phyloP scores from a whole-genome alignment of 1,284 basidiomycete genomes.

The Malassezia caprae region DNA sequence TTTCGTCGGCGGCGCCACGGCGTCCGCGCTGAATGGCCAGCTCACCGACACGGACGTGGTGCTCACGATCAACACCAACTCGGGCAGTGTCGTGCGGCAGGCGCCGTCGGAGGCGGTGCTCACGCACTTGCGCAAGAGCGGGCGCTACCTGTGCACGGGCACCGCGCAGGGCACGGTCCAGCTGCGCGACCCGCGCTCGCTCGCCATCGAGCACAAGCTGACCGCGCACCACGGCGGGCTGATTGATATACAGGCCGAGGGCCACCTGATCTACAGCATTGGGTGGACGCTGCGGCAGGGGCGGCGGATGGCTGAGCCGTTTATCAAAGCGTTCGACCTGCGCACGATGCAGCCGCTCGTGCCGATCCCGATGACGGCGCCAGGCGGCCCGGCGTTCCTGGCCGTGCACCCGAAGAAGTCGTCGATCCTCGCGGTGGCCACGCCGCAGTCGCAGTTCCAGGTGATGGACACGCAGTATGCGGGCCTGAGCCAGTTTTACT shows the following conservation, averaged over 20 bases:
- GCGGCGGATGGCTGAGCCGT: conserved; percentile 75
- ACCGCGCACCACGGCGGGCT: conserved; percentile 47
- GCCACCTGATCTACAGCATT: conserved; percentile 39
- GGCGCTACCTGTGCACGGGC: conserved; percentile 29
- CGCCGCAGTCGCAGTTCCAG: conserved; percentile 77
- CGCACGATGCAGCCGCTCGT: conserved; percentile 68
- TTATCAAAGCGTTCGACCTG: conserved; percentile 85
- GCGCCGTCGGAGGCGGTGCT: conserved; percentile 36
- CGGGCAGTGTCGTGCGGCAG: conserved; percentile 32
- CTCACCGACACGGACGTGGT: conserved; percentile 27
- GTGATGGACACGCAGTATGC: conserved; percentile 71
- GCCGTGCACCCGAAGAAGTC: conserved; percentile 69
- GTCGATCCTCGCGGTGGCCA: conserved; percentile 68
- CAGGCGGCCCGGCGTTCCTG: conserved; percentile 76
- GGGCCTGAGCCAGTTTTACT: conserved; percentile 59
- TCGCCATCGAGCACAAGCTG: conserved; percentile 37
- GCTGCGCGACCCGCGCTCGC: conserved; percentile 41
- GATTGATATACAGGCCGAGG: conserved; percentile 44
- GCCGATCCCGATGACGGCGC: conserved; percentile 66
- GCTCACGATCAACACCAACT: conserved; percentile 34
- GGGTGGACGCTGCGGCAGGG: conserved; percentile 56
- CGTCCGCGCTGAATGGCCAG: conserved; percentile 21
- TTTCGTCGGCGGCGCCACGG: conserved; percentile 33
- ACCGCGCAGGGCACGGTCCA: conserved; percentile 40
- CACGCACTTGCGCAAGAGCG: conserved; percentile 34